Conservation (phyloP, 1,139 yeast genomes). For the Blastobotrys malaysiensis region DNA sequence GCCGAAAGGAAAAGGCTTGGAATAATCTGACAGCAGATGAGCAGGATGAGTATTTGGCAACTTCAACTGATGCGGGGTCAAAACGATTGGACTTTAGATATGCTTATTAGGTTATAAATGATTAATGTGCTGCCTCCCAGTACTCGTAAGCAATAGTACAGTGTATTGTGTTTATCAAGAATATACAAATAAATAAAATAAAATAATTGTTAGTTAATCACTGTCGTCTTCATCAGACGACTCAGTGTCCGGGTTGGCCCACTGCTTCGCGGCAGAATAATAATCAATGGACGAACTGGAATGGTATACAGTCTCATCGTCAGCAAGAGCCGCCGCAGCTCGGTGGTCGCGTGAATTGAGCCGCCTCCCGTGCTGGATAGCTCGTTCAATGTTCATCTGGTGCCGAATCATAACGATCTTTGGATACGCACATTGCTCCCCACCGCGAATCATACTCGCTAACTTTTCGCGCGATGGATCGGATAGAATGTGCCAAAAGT, state of each 20-base stretch:
- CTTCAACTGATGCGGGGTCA: conserved; percentile 49
- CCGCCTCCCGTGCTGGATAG: conserved; percentile 41
- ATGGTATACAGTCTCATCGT: conserved; percentile 2
- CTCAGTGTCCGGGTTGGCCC: background rate
- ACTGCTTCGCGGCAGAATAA: background rate
- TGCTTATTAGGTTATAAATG: conserved; percentile 35
- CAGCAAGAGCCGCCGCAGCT: background rate
- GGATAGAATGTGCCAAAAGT: conserved; percentile 58
- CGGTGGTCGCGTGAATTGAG: conserved; percentile 2
- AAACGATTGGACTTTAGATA: conserved; percentile 50
- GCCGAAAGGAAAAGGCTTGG: conserved; percentile 44
- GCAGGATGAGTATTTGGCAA: conserved; percentile 39
- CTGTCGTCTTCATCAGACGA: background rate
- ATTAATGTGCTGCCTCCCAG: no score
- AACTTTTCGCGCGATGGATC: conserved; percentile 62
- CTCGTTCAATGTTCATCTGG: conserved; percentile 57
- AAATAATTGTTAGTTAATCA: background rate
- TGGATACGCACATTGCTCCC: conserved; percentile 65
- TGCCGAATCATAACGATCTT: conserved; percentile 59
- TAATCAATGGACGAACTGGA: conserved; percentile 6
- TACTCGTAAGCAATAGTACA: no score
- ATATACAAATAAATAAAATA: no score
- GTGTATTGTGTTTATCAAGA: no score
- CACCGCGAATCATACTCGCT: conserved; percentile 52
- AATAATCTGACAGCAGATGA: conserved; percentile 43